A percentile compares a stretch with the other conserved stretches of the same genome.
Conservation (phyloP, 2,329 filamentous ascomycete genomes). For the Claviceps monticola region DNA sequence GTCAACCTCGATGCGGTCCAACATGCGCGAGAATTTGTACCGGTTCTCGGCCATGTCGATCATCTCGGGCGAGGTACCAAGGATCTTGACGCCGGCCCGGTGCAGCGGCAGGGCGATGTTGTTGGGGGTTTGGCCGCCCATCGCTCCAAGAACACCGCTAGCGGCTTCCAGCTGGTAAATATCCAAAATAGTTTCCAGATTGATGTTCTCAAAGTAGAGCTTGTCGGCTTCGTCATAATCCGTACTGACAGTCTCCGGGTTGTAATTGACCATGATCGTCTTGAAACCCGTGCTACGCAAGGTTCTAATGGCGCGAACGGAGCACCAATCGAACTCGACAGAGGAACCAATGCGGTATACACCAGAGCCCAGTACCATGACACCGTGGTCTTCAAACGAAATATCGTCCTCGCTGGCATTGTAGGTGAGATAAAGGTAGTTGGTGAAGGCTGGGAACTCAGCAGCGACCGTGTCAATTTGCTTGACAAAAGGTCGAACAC, state of each 20-base stretch:
- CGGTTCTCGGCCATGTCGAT: slow-evolving; percentile 95
- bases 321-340: slow-evolving; percentile 99
- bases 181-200: slow-evolving; percentile 76
- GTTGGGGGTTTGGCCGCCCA: slow-evolving; percentile 96
- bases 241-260: slow-evolving; percentile 78
- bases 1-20: slow-evolving; percentile 87
- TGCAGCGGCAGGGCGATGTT: slow-evolving; percentile 89
- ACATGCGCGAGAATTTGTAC: slow-evolving; percentile 97
- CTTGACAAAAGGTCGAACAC: slow-evolving; percentile 82
- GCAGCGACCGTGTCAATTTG: slow-evolving; percentile 98
- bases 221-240: slow-evolving; percentile 92
- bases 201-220: slow-evolving; percentile 94
- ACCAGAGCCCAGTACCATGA: slow-evolving; percentile 93
- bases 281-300: slow-evolving; percentile 74
- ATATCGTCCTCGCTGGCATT: slow-evolving; percentile 82
- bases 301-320: slow-evolving; percentile 84
- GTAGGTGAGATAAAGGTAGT: slow-evolving; percentile 95
- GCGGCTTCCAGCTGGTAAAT: slow-evolving; percentile 83
- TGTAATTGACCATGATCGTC: slow-evolving; percentile 93
- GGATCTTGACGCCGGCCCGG: slow-evolving; percentile 77
- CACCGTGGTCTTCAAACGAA: slow-evolving; percentile 71
- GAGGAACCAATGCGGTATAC: slow-evolving; percentile 96
- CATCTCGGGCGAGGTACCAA: slow-evolving; percentile 97
- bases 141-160: slow-evolving; percentile 77
- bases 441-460: slow-evolving; percentile 87